Percentiles rank a stretch among this genome's conserved stretches.
These are phyloP conservation scores for Phytophthora quininea DNA, from an alignment of 352 stramenopile species.

Conservation along the genomic window DNA sequence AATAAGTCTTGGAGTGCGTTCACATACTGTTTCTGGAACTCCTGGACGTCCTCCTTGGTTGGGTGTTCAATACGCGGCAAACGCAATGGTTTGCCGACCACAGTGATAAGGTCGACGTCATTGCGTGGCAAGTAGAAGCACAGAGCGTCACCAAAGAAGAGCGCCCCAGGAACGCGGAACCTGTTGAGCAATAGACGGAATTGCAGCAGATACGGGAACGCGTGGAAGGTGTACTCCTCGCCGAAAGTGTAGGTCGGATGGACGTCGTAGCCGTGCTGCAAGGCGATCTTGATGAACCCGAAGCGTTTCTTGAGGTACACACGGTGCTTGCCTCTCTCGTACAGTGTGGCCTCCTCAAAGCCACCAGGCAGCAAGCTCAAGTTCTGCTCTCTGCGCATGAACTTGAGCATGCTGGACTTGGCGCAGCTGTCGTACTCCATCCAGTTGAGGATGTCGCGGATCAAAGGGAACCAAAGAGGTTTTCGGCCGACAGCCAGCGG, in stretches of 20 bases:
- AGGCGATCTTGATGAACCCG: constrained; percentile 93
- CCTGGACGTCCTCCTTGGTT: constrained; percentile 85
- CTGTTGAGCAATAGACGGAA: constrained; percentile 81
- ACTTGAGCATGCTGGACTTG: constrained; percentile 50
- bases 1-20: constrained; percentile 74
- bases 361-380: constrained; percentile 89
- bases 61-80: constrained; percentile 89
- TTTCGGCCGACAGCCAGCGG: constrained; percentile 71
- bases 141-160: constrained; percentile 70
- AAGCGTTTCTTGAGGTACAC: constrained; percentile 90
- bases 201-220: constrained; percentile 79
- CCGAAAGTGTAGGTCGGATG: constrained; percentile 92
- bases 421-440: constrained; percentile 57
- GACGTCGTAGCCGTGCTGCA: constrained; percentile 90
- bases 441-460: constrained; percentile 71
- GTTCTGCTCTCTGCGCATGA: constrained; percentile 65
- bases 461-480: constrained; percentile 69
- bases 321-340: constrained; percentile 73
- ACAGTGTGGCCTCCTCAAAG: constrained; percentile 94
- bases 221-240: constrained; percentile 86
- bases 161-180: constrained; percentile 80
- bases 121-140: constrained; percentile 87
- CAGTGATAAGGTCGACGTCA: constrained; percentile 82
- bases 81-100: constrained; percentile 86
- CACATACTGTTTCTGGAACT: constrained; percentile 91